Percentiles rank a stretch among this genome's conserved stretches.
phyloP scores from a whole-genome alignment of 805 yeast genomes.

The Starmerella bombi region DNA sequence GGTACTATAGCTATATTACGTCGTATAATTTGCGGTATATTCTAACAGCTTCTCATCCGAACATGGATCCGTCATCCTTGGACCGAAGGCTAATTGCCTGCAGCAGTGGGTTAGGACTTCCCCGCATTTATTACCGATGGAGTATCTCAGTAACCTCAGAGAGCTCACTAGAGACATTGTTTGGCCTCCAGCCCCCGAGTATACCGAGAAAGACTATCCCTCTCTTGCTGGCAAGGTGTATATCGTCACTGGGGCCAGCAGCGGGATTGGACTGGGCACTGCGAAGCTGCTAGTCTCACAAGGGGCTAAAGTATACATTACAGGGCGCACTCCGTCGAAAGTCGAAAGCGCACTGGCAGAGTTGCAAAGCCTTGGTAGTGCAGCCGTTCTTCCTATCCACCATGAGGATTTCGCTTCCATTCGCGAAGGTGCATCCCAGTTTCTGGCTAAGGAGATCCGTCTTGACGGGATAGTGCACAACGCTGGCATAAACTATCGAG shows the following conservation, averaged over 20 bases:
- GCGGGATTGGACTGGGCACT: constrained; percentile 22
- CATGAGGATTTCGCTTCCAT: constrained; percentile 33
- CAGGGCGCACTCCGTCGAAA: constrained; percentile 30
- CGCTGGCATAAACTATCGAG: constrained; percentile 22
- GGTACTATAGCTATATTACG: too few species aligned
- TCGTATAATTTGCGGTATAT: too few species aligned
- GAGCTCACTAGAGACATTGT: constrained; percentile 16
- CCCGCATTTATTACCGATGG: too few species aligned
- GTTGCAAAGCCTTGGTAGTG: constrained; percentile 18
- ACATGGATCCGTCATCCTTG: too few species aligned
- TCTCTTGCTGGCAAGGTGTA: constrained; percentile 28
- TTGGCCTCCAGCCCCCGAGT: constrained; percentile 8
- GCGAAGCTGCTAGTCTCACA: constrained; percentile 20
- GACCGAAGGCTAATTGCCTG: too few species aligned
- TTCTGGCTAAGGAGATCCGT: constrained; percentile 22
- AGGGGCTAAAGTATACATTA: constrained; percentile 30
- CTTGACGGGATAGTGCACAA: constrained; percentile 33
- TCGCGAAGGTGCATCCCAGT: constrained; percentile 28
- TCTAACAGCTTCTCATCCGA: too few species aligned
- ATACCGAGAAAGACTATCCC: constrained; percentile 21
- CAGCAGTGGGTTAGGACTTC: too few species aligned
- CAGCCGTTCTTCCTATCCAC: constrained; percentile 17
- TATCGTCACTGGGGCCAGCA: constrained; percentile 22
- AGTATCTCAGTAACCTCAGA: constrained; percentile 1
- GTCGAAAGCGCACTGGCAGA: constrained; percentile 25